Percentiles rank a stretch among this genome's conserved stretches.
These are phyloP conservation scores for Terana coerulea DNA, from an alignment of 768 basidiomycete species.

Conservation along the genomic window DNA sequence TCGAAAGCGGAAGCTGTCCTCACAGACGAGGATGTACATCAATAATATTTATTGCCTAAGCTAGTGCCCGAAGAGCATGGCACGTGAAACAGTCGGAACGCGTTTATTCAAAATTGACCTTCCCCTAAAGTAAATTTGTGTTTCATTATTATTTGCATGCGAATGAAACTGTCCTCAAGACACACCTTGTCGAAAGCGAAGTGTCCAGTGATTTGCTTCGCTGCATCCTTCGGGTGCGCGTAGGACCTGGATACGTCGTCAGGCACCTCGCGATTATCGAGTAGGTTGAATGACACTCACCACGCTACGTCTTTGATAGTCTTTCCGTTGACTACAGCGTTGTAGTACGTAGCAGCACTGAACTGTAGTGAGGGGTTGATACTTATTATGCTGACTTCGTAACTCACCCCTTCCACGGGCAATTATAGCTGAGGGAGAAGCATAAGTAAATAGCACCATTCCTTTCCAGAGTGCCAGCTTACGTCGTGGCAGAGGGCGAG, in stretches of 20 bases:
- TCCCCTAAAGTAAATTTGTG: too few relatives aligned
- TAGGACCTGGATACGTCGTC: constrained; percentile 54
- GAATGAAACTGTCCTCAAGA: too few relatives aligned
- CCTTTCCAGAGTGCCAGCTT: constrained; percentile 11
- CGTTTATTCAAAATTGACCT: too few relatives aligned
- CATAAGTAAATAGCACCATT: background rate
- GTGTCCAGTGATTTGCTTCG: constrained; percentile 58
- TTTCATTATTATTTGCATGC: too few relatives aligned
- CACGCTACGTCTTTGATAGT: constrained; percentile 61
- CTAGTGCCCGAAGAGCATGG: too few relatives aligned
- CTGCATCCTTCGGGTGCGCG: constrained; percentile 50
- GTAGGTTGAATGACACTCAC: constrained; percentile 31
- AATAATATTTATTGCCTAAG: too few relatives aligned
- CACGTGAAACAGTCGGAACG: too few relatives aligned
- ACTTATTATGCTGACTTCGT: too few relatives aligned
- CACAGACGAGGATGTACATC: too few relatives aligned
- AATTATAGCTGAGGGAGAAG: constrained; percentile 40
- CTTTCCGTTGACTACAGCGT: constrained; percentile 46
- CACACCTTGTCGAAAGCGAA: constrained; percentile 78
- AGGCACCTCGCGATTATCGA: background rate
- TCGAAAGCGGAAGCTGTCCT: too few relatives aligned
- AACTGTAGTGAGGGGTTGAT: too few relatives aligned
- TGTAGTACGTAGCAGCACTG: constrained; percentile 67
- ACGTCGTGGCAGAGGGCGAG: constrained; percentile 51
- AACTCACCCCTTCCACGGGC: constrained; percentile 72